Conservation (phyloP, 257 asterid genomes). For the Lavandula angustifolia region DNA sequence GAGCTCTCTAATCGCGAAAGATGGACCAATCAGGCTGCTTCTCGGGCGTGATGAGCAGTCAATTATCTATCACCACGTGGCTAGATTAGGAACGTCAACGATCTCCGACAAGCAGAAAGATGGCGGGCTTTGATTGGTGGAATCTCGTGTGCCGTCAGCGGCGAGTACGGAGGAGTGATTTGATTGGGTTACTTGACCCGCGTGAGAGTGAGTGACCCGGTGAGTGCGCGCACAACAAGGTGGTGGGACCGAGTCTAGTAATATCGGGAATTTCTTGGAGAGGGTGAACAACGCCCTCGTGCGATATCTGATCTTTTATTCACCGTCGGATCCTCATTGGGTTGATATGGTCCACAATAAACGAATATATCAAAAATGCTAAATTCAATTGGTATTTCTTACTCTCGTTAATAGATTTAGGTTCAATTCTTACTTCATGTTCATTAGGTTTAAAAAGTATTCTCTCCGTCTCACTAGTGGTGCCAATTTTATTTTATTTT, state of each 20-base stretch:
- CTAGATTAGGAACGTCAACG: constrained; percentile 32
- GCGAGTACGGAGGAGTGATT: constrained; percentile 42
- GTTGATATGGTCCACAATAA: too few relatives aligned
- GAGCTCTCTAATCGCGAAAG: constrained; percentile 32
- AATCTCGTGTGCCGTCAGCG: too few relatives aligned
- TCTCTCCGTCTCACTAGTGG: too few relatives aligned
- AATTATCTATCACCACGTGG: constrained; percentile 49
- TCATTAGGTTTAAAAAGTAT: too few relatives aligned
- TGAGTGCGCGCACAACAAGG: constrained; percentile 31
- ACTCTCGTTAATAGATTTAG: too few relatives aligned
- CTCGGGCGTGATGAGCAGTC: constrained; percentile 34
- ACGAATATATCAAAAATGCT: too few relatives aligned
- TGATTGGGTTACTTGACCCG: constrained; percentile 18
- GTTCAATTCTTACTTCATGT: too few relatives aligned
- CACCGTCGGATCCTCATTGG: too few relatives aligned
- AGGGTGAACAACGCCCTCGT: not conserved
- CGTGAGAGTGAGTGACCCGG: constrained; percentile 25
- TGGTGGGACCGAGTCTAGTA: too few relatives aligned
- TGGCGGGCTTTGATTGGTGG: constrained; percentile 37
- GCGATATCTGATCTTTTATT: constrained; percentile 17
- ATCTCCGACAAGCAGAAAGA: constrained; percentile 33
- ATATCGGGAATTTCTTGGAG: too few relatives aligned
- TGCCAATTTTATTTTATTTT: too few relatives aligned
- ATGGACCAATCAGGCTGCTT: constrained; percentile 53
- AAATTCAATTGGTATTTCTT: too few relatives aligned